Percentiles rank a stretch among this genome's conserved stretches.
phyloP scores from a whole-genome alignment of 257 asterid species.

The Nicotiana tomentosiformis region DNA sequence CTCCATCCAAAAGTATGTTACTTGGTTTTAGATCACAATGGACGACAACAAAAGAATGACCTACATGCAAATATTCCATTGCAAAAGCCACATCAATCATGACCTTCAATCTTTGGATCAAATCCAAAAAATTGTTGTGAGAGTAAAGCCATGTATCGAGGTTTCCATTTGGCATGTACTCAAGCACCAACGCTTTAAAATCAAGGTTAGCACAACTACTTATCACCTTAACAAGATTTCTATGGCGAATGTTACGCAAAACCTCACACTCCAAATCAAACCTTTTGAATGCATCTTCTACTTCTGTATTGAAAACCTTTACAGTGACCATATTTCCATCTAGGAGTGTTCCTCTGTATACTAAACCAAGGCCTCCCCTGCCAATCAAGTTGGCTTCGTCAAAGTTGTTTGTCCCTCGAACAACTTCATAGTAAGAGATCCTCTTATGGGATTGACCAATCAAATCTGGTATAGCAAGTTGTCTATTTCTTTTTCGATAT shows the following conservation, averaged over 20 bases:
- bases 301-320: conserved; percentile 7
- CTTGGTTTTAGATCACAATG: conserved; percentile 16
- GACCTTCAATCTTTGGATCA: background rate
- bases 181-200: conserved; percentile 10
- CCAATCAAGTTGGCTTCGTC: too few relatives aligned
- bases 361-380: too few relatives aligned
- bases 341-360: background rate
- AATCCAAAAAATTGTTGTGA: background rate
- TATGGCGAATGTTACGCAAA: conserved; percentile 11
- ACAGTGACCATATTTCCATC: background rate
- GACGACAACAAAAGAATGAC: background rate
- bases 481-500: background rate
- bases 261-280: conserved; percentile 13
- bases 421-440: too few relatives aligned
- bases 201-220: conserved; percentile 7
- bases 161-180: conserved; percentile 9
- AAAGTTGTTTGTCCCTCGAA: too few relatives aligned
- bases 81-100: conserved; percentile 14
- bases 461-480: too few relatives aligned
- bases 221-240: background rate
- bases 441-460: too few relatives aligned
- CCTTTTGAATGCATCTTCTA: background rate
- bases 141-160: conserved; percentile 13
- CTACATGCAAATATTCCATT: conserved; percentile 7
- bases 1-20: background rate